phyloP scores from a whole-genome alignment of 805 yeast species.

The Lachancea mirantina region DNA sequence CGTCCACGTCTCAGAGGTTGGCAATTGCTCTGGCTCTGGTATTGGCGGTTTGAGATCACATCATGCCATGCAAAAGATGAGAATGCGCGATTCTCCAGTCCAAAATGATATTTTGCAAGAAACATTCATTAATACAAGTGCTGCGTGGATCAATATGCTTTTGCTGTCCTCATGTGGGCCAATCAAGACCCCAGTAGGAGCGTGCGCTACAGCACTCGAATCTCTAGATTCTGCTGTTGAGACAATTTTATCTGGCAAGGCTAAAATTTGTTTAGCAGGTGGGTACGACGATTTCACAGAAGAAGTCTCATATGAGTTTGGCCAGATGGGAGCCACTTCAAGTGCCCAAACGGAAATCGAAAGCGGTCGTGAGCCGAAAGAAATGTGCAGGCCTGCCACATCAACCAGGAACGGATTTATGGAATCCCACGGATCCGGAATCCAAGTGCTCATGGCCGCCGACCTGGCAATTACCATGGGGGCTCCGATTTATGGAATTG shows the following conservation, averaged over 20 bases:
- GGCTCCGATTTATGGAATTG: slow-evolving; percentile 80
- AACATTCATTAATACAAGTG: slow-evolving; percentile 84
- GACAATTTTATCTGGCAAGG: slow-evolving; percentile 73
- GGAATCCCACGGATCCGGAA: slow-evolving; percentile 94
- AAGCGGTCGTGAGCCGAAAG: slow-evolving; percentile 81
- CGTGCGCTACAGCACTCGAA: slow-evolving; percentile 89
- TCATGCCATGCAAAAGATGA: slow-evolving; percentile 78
- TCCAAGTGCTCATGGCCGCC: slow-evolving; percentile 80
- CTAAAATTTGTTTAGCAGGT: slow-evolving; percentile 80
- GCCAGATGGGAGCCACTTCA: slow-evolving; percentile 87
- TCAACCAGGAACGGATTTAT: slow-evolving; percentile 81
- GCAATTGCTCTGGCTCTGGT: slow-evolving; percentile 90
- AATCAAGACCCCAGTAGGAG: slow-evolving; percentile 88
- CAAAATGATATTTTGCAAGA: slow-evolving; percentile 87
- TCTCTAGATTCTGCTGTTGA: slow-evolving; percentile 83
- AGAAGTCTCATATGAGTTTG: slow-evolving; percentile 84
- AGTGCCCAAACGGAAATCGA: slow-evolving; percentile 63
- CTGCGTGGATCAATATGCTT: slow-evolving; percentile 93
- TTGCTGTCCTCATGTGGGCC: slow-evolving; percentile 84
- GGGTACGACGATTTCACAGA: slow-evolving; percentile 92
- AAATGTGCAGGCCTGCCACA: slow-evolving; percentile 89
- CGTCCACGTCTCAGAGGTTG: slow-evolving; percentile 85
- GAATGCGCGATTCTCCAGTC: slow-evolving; percentile 70
- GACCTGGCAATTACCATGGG: slow-evolving; percentile 83
- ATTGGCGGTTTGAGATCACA: slow-evolving; percentile 88